Percentiles rank a stretch among this genome's conserved stretches.
phyloP scores from a whole-genome alignment of 441 rosid species.

The Bruguiera hainesii region DNA sequence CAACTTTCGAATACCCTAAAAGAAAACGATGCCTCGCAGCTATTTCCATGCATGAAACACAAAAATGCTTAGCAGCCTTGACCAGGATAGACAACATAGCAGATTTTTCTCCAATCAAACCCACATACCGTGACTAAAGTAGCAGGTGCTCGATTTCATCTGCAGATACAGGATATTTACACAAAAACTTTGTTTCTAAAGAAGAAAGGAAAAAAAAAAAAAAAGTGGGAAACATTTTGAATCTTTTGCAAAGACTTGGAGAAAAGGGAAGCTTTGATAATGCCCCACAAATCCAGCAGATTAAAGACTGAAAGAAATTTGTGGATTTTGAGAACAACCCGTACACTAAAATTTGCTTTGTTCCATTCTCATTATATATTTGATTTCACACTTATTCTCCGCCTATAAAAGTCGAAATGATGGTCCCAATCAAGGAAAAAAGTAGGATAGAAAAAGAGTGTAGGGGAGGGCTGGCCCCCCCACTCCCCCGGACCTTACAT shows the following conservation, averaged over 20 bases:
- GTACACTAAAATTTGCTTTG: slow-evolving; percentile 19
- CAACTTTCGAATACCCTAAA: slow-evolving; percentile 20
- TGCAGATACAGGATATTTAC: slow-evolving; percentile 22
- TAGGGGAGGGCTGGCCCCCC: neutral
- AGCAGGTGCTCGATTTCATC: slow-evolving; percentile 19
- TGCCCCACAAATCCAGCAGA: slow-evolving; percentile 32
- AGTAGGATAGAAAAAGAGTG: slow-evolving; percentile 1
- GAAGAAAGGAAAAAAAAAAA: neutral
- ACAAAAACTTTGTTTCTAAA: slow-evolving; percentile 1
- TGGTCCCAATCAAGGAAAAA: slow-evolving; percentile 11
- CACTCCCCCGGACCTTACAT: neutral
- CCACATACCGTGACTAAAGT: slow-evolving; percentile 31
- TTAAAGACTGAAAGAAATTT: slow-evolving; percentile 26
- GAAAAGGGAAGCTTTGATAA: slow-evolving; percentile 29
- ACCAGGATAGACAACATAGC: slow-evolving; percentile 12
- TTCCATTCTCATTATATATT: slow-evolving; percentile 21
- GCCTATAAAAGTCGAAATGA: slow-evolving; percentile 31
- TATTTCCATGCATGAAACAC: slow-evolving; percentile 28
- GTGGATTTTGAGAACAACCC: slow-evolving; percentile 37
- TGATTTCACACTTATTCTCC: slow-evolving; percentile 30
- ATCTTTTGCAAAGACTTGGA: slow-evolving; percentile 38
- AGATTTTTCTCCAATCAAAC: slow-evolving; percentile 23
- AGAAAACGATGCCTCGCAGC: slow-evolving; percentile 20
- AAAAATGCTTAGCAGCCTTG: slow-evolving; percentile 29
- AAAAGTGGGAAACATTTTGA: slow-evolving; percentile 37